Evolutionary conservation across 2,329 filamentous ascomycete genomes (phyloP), one percentile per base, ranked within the genome.

Genomic region (Sporothrix protearum): DNA sequence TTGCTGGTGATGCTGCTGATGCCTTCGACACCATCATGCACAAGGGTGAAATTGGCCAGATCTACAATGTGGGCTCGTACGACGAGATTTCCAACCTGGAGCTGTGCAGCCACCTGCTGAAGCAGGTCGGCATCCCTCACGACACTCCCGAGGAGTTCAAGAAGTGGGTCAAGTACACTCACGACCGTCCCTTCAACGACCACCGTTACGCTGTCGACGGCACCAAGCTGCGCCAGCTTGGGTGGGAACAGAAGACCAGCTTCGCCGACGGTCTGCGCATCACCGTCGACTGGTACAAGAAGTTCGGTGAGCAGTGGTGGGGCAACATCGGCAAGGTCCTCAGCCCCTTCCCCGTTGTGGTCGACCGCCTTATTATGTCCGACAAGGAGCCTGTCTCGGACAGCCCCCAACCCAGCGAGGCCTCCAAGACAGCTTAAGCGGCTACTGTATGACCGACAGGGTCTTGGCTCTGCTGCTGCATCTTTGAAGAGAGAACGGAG

Each of bases 11-110:
- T 78, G 92, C 92, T 1, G 91, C 91, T 3, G 91, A 95, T 77
- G 92, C 92, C 1, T 91, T 95, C 76, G 92, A 96, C 81, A 93
- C 91, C 0, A 93, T 96, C 76, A 85, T 96, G 30, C 92, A 96
- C 84, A 89, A 88, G 76, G 92, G 92, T 25, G 82, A 85, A 67
- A 83, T 92, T 45, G 92, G 92, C 0, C 90, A 94, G 77, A 88
- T 92, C 73, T 96, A 96, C 84, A 96, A 96, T 75, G 91, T 96
- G 10, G 90, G 91, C 59, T 94, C 92, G 0, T 86, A 87, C 73
- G 91, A 94, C 78, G 92, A 94, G 78, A 86, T 94, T 63, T 92
- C 91, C 74, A 94, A 94, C 78, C 82, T 91, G 22, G 84, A 89
- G 2, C 84, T 95, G 6, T 92, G 91, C 80, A 81, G 82, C 72